A percentile compares a stretch with the other conserved stretches of the same genome.
These are phyloP conservation scores for Phytophthora megakarya DNA, from an alignment of 352 stramenopile genomes.

Conservation along the genomic window DNA sequence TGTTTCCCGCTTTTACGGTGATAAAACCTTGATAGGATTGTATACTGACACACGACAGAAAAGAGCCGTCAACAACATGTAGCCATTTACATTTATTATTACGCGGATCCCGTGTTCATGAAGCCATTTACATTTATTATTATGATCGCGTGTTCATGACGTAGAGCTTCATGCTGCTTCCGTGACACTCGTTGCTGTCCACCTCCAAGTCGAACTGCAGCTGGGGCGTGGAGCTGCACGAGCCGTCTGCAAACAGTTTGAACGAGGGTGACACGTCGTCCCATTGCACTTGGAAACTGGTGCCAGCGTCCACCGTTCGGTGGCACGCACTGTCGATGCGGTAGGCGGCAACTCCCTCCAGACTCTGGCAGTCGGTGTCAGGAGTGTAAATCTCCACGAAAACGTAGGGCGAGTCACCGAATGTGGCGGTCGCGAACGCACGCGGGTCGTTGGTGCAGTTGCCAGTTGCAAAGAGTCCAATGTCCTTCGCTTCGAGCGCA, in stretches of 20 bases:
- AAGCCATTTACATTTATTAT: background rate
- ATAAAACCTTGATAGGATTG: conserved; percentile 30
- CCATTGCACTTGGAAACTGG: conserved; percentile 28
- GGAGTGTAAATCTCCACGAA: conserved; percentile 22
- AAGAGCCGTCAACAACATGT: no score
- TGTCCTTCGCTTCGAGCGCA: conserved; percentile 19
- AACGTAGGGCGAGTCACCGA: conserved; percentile 16
- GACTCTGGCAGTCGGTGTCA: conserved; percentile 19
- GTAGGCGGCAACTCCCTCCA: conserved; percentile 29
- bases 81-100: conserved; percentile 11
- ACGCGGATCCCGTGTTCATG: background rate
- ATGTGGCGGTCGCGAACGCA: conserved; percentile 5
- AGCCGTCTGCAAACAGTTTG: conserved; percentile 24
- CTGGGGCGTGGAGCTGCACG: conserved; percentile 13
- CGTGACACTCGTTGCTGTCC: conserved; percentile 19
- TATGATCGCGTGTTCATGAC: background rate
- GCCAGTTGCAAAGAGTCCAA: conserved; percentile 25
- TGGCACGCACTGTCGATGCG: conserved; percentile 31
- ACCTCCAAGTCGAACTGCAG: conserved; percentile 16
- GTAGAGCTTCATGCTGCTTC: conserved; percentile 27
- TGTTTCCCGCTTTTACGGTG: background rate
- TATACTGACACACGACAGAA: conserved; percentile 9
- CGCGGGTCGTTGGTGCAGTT: conserved; percentile 24
- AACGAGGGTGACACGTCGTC: conserved; percentile 9
- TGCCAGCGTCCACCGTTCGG: conserved; percentile 22